Base-by-base conservation (phyloP, 495 filamentous ascomycete species). In the Aspergillus egyptiacus region DNA sequence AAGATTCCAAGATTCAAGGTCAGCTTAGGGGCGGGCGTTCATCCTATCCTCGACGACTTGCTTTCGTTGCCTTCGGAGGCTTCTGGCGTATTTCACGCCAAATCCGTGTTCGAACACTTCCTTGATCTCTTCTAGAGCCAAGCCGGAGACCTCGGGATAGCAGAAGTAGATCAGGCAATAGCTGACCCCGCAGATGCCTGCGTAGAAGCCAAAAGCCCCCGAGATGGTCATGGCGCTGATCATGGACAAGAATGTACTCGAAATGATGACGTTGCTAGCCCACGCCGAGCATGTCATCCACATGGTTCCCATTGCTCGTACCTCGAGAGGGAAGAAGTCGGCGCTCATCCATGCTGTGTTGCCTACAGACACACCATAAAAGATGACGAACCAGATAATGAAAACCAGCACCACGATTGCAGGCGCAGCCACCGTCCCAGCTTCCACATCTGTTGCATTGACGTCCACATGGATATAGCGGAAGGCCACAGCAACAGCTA, bases 281-380 rank as follows among this genome's bases (percentile, higher is more conserved):
- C 73, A 79, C 59, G 66, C 70, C 8, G 68, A 70, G 46, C 69
- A 68, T 13, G 73, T 77, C 20, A 73, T 48, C 64, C 73, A 66
- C 74, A 77, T 77, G 1, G 74, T 77, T 1, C 75, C 73, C 53
- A 73, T 63, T 11, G 75, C 74, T 24, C 75, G 67, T 3, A 77
- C 71, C 55, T 77, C 74, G 47, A 77, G 63, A 18, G 75, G 72
- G 49, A 73, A 73, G 56, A 77, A 72, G 38, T 79, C 75, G n/a
- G 66, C 63, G 32, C 61, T 60, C 50, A 77, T 63, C 74, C 75
- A 77, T 10, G 73, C 73, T 1, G 67, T 77, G 47, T 72, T 77
- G 19, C 69, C 73, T 5, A 77, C 64, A 13, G 65, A 66, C 0
- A 66, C 65, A 7, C 63, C 64, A 57, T 71, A 77, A 59, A 74